Evolutionary conservation across 306 rosid species (phyloP), one percentile per base, ranked within the genome.

Genomic region (Ziziphus jujuba): DNA sequence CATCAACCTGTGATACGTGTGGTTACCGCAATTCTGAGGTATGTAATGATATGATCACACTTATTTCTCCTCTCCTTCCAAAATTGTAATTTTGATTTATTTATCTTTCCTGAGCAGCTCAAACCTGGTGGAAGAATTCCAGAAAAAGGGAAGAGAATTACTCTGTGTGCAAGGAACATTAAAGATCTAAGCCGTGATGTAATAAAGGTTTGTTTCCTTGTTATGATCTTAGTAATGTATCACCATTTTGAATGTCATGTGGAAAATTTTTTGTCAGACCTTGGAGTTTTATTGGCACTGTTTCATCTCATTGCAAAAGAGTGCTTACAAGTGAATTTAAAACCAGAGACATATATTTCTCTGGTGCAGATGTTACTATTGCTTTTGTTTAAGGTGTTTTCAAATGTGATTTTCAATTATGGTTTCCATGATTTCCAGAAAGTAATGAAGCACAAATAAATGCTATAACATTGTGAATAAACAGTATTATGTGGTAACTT

Each of bases 21-120:
- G 98, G 97, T 77, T 90, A 93, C 79, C 97, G 98, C 72, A 93
- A 78, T 85, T 93, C 98, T 69, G 97, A 93, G 98, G 98, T 93
- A 81, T 74, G 50, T 59, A 59, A 51, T 62, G 61, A 61, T 81
- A 36, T 20, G 16, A 33, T 64, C 20, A 44, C 5, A 68, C 38
- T 66, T 59, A n/a, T 70, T 31, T 77, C 35, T 71, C n/a, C 38
- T 77, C 35, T 71, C n/a, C 38, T 74, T 71, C 33, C 61, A 47
- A 59, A 58, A 44, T 70, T 45, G 48, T 55, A 48, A 33, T 40
- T 9, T 40, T 40, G 45, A 40, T 40, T 2, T 65, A 5, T 8
- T 22, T 17, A 23, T 10, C 28, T 19, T 54, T 28, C 24, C 5
- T 53, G 25, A 81, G 86, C 89, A 93, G 98, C 67, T 93, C 74